Base-by-base conservation (phyloP, 108 stramenopile species). In the Nitzschia putrida region DNA sequence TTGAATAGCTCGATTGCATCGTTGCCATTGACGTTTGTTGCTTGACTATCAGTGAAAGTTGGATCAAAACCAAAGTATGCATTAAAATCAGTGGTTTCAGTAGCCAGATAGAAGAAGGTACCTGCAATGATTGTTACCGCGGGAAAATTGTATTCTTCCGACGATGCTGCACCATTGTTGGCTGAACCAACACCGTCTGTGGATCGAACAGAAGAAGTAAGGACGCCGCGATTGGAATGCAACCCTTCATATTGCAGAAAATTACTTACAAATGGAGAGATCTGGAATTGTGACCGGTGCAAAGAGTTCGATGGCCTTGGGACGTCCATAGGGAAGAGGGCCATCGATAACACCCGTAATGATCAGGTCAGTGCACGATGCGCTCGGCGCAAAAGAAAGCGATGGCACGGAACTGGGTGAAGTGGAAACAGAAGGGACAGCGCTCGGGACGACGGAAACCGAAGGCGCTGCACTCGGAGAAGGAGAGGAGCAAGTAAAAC, bases 11-110 rank as follows among this genome's bases (percentile, higher is more conserved):
- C 47, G 18, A 49, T 49, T 16, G 47, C 47, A 49, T 49, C 47
- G 18, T 49, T 18, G 3, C 76, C 76, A 57, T 77, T 77, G 57
- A 71, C 59, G 42, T 8, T 12, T 16, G 29, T 34, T 34, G 40
- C 57, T 57, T 21, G 13, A 5, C 64, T 54, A 11, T 29, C 55
- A 14, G 64, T 50, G 51, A 51, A 77, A 60, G 64, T 57, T 16
- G 70, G 76, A 20, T 23, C 24, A 10, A 58, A 61, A 13, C 71
- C 76, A 66, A 77, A 77, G 43, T 56, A 77, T 24, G 55, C 29
- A 10, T 29, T 13, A 45, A 66, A 77, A 12, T 18, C 20, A 9
- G 24, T 45, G 41, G 69, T 49, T 18, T 49, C 47, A 23, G 42
- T 66, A 2, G 76, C 25, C 21, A 77, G 29, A 37, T 69, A 53